A percentile compares a stretch with the other conserved stretches of the same genome.
Evolutionary conservation across 225 moss, liverwort and hornwort genomes (phyloP).

Genomic region (Physcomitrium patens): DNA sequence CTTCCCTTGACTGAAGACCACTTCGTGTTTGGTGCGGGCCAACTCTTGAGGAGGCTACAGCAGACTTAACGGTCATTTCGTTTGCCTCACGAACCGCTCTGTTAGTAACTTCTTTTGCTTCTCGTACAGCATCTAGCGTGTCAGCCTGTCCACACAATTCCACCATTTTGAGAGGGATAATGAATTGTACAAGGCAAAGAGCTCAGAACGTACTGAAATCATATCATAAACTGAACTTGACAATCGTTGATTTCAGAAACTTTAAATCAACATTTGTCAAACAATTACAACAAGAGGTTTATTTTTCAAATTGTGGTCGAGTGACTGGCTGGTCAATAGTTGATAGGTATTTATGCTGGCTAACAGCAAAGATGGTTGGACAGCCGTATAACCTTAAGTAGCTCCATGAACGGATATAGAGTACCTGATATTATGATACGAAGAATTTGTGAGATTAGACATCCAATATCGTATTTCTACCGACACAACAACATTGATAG

Average conservation of each 20-base stretch:
- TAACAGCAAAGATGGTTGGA: not conserved
- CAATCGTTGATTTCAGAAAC: not conserved
- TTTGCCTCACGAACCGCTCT: conserved; percentile 77
- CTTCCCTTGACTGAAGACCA: conserved; percentile 74
- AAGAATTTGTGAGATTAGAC: conserved; percentile 11
- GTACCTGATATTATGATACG: not conserved
- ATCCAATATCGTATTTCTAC: conserved; percentile 1
- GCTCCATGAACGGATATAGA: not conserved
- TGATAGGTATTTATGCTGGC: not conserved
- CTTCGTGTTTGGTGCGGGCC: conserved; percentile 61
- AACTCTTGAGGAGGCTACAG: conserved; percentile 70
- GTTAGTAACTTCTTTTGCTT: conserved; percentile 82
- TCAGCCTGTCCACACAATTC: conserved; percentile 60
- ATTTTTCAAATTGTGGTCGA: not conserved
- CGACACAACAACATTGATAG: conserved; percentile 14
- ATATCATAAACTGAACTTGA: too few relatives aligned
- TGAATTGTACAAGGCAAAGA: not conserved
- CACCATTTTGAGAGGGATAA: conserved; percentile 28
- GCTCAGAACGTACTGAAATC: too few relatives aligned
- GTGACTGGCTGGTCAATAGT: not conserved
- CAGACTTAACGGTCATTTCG: conserved; percentile 70
- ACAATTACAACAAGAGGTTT: not conserved
- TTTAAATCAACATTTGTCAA: conserved; percentile 6
- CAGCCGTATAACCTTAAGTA: not conserved
- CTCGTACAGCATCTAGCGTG: conserved; percentile 70